Evolutionary conservation across 768 basidiomycete genomes (phyloP), one percentile per base, ranked within the genome.

Genomic region (Termitomyces heimii): DNA sequence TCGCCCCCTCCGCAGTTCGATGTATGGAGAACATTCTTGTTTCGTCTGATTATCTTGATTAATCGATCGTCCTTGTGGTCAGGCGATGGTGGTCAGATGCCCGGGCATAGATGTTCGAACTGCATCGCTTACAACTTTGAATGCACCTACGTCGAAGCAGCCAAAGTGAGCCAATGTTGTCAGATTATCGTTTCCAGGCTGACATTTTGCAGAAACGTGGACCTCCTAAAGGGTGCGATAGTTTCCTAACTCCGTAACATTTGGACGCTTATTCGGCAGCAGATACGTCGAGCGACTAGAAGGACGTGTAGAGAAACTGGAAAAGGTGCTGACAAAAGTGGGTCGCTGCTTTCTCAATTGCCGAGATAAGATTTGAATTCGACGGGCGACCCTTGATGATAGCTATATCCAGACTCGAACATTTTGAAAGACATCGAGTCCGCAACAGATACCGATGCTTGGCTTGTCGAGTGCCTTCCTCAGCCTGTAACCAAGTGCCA

Each of bases 51-150:
- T 48, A 37, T 53, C 37, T 18, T 32, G 10, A 22, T 40, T 9
- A 42, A 20, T 46, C 10, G 42, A 28, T 1, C 14, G 14, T 56
- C 28, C 24, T 14, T 20, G 16, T 35, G 22, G 22, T 51, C 86
- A 40, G 84, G 85, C 66, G 87, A 92, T 71, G 89, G 89, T 57
- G 82, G 80, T 3, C 84, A 83, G 63, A 85, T 82, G 82, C 80
- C 84, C 2, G 78, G 77, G 31, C 83, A 84, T 63, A 68, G 76
- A 54, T 90, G 88, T 67, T 82, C 85, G 1, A 88, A 88, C 68
- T 89, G 87, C 66, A 74, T 81, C 28, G 75, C 83, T 4, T 86
- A 82, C 65, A 81, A 75, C 60, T 77, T 78, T 40, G 81, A 85
- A 5, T 90, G 88, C 70, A 84, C 82, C 0, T 88, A 90, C 67